Evolutionary conservation across 805 yeast genomes (phyloP).

Genomic region (Candida coquimbonensis): DNA sequence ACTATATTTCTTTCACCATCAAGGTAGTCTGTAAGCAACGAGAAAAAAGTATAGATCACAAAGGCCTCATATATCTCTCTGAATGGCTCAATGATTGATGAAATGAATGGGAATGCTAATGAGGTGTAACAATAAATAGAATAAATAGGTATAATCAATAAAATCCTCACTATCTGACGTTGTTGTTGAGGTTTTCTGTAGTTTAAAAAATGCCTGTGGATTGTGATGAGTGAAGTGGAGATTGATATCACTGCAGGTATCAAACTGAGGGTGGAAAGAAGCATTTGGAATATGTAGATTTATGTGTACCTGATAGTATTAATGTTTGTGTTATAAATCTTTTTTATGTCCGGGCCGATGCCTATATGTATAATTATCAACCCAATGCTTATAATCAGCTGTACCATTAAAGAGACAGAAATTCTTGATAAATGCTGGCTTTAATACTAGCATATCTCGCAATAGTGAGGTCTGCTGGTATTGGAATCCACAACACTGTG

Average conservation of each 20-base stretch:
- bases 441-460: no score
- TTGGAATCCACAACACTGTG: slow-evolving; percentile 28
- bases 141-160: slow-evolving; percentile 74
- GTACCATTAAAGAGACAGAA: no score
- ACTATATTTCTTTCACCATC: slow-evolving; percentile 92
- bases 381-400: no score
- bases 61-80: slow-evolving; percentile 94
- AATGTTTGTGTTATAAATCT: not conserved
- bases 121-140: slow-evolving; percentile 62
- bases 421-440: not conserved
- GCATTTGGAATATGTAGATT: not conserved
- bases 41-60: slow-evolving; percentile 88
- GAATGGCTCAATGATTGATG: slow-evolving; percentile 57
- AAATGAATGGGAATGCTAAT: slow-evolving; percentile 39
- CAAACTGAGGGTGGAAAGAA: slow-evolving; percentile 1
- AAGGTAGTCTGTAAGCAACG: slow-evolving; percentile 69
- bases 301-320: not conserved
- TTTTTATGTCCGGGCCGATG: no score
- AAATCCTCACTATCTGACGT: slow-evolving; percentile 74
- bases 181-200: slow-evolving; percentile 89
- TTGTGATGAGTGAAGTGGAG: slow-evolving; percentile 13
- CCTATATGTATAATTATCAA: no score
- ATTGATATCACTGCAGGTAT: slow-evolving; percentile 7
- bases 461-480: not conserved
- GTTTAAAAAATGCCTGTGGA: slow-evolving; percentile 51